phyloP scores from a whole-genome alignment of 805 yeast species.

The Wickerhamiella allomyrinae region DNA sequence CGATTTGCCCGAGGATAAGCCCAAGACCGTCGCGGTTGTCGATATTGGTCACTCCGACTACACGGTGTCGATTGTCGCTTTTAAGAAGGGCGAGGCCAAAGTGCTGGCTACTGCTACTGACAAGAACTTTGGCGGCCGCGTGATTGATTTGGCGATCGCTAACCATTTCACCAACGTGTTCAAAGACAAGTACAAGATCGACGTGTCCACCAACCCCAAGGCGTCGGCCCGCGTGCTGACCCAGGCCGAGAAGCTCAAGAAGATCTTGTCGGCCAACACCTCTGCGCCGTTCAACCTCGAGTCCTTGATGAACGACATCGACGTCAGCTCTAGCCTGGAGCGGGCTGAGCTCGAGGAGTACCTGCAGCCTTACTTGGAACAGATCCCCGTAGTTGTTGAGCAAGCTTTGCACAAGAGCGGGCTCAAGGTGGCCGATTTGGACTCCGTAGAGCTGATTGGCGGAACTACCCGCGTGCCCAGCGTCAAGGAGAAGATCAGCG shows the following conservation, averaged over 20 bases:
- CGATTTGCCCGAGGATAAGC: slow-evolving; percentile 88
- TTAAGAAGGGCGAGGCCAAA: slow-evolving; percentile 93
- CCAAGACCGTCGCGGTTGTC: slow-evolving; percentile 79
- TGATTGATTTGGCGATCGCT: slow-evolving; percentile 86
- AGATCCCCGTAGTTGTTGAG: slow-evolving; percentile 66
- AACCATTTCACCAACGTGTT: slow-evolving; percentile 90
- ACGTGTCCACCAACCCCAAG: slow-evolving; percentile 80
- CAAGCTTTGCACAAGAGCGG: slow-evolving; percentile 71
- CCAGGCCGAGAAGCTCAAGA: slow-evolving; percentile 88
- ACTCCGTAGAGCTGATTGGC: slow-evolving; percentile 90
- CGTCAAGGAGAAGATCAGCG: slow-evolving; percentile 65
- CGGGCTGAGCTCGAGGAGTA: slow-evolving; percentile 90
- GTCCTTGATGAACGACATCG: slow-evolving; percentile 94
- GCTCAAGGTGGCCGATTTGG: slow-evolving; percentile 56
- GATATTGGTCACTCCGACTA: slow-evolving; percentile 96
- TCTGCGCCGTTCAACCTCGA: slow-evolving; percentile 90
- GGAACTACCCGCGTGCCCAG: slow-evolving; percentile 97
- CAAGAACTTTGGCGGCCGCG: slow-evolving; percentile 97
- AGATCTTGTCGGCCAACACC: slow-evolving; percentile 90
- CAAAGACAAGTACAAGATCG: slow-evolving; percentile 83
- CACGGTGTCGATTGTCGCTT: slow-evolving; percentile 77
- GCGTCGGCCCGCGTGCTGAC: slow-evolving; percentile 85
- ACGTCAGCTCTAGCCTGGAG: slow-evolving; percentile 74
- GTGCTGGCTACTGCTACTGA: slow-evolving; percentile 84
- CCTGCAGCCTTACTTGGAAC: slow-evolving; percentile 65